Conservation (phyloP, 345 rosid genomes). For the Ceriops tagal region DNA sequence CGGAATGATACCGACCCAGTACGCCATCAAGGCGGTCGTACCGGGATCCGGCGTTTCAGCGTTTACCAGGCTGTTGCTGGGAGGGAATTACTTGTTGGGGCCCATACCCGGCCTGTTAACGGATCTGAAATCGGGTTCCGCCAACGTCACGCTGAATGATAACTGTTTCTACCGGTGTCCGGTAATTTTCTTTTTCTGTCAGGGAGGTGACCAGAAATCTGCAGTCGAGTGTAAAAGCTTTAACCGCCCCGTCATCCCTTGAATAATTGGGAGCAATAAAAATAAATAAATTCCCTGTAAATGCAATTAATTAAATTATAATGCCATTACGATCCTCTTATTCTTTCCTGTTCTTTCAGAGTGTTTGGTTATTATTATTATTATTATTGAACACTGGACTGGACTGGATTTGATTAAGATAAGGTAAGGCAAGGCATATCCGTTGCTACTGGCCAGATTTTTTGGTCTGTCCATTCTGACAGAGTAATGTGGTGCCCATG, state of each 20-base stretch:
- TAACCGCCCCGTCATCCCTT: conserved; percentile 43
- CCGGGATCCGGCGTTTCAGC: conserved; percentile 47
- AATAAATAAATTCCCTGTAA: too few relatives aligned
- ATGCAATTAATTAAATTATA: too few relatives aligned
- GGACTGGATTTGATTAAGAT: neutral
- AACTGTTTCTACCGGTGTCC: conserved; percentile 84
- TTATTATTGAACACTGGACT: neutral
- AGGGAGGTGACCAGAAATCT: conserved; percentile 66
- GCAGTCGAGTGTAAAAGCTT: conserved; percentile 61
- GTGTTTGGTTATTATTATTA: too few relatives aligned
- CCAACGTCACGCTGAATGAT: conserved; percentile 51
- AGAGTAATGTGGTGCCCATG: neutral
- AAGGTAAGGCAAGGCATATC: neutral
- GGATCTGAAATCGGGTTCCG: conserved; percentile 55
- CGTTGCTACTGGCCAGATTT: neutral
- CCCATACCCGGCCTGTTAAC: conserved; percentile 61
- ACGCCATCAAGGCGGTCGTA: conserved; percentile 31
- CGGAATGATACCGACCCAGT: conserved; percentile 42
- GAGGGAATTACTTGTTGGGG: conserved; percentile 80
- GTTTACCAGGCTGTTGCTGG: conserved; percentile 69
- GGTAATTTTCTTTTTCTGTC: conserved; percentile 60
- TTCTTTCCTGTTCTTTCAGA: too few relatives aligned
- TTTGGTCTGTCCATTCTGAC: conserved; percentile 5
- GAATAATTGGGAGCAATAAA: conserved; percentile 3
- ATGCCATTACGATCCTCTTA: too few relatives aligned